Conservation (phyloP, 208 protist genomes). For the Crithidia mellificae region DNA sequence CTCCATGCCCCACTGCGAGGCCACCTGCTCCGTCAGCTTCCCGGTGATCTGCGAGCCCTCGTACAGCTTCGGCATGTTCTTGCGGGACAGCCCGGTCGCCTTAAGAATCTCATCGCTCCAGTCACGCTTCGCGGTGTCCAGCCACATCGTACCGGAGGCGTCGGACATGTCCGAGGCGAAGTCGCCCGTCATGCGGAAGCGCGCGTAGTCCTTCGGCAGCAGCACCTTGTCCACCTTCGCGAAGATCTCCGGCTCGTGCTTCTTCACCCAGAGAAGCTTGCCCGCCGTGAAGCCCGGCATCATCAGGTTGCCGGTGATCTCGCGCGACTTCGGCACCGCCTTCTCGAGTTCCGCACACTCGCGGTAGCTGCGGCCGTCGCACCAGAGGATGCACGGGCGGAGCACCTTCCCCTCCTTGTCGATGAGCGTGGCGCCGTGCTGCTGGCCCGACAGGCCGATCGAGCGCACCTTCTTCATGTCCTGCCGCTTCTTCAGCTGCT, state of each 20-base stretch:
- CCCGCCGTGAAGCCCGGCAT: conserved; percentile 85
- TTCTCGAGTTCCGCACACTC: conserved; percentile 75
- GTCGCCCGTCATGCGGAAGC: conserved; percentile 68
- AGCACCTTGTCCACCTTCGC: conserved; percentile 62
- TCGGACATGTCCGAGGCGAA: conserved; percentile 77
- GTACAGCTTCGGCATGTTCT: conserved; percentile 76
- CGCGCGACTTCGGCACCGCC: conserved; percentile 50
- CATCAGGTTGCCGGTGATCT: conserved; percentile 79
- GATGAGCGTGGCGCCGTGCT: conserved; percentile 76
- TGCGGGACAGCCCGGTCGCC: conserved; percentile 59
- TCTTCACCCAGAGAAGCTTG: conserved; percentile 77
- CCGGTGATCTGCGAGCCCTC: conserved; percentile 68
- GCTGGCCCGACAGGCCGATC: conserved; percentile 73
- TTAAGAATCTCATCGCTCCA: conserved; percentile 67
- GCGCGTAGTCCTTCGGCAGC: conserved; percentile 79
- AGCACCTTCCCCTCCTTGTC: conserved; percentile 59
- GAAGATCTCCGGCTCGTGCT: conserved; percentile 69
- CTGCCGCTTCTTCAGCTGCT: conserved; percentile 46
- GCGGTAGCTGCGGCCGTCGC: conserved; percentile 64
- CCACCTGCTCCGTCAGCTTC: conserved; percentile 42
- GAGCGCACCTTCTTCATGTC: conserved; percentile 53
- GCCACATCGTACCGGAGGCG: conserved; percentile 75
- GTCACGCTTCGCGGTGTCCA: conserved; percentile 66
- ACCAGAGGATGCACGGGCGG: conserved; percentile 82
- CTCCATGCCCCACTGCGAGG: conserved; percentile 57